These are phyloP conservation scores for Aurantiochytrium sp. DNA, from an alignment of 108 stramenopile species.

Conservation along the genomic window DNA sequence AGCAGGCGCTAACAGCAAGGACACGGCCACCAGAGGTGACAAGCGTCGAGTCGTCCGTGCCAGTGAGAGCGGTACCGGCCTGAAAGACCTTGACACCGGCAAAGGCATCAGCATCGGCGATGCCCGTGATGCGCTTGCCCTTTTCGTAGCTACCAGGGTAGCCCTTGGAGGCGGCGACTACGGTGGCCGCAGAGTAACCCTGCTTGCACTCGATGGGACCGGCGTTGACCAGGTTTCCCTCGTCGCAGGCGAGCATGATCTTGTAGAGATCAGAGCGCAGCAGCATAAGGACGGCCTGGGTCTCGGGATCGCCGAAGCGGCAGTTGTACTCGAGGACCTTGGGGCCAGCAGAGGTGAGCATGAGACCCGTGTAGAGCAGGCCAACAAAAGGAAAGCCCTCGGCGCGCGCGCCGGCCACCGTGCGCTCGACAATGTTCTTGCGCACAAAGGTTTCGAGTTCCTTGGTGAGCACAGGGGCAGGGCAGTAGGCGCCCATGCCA, in stretches of 20 bases:
- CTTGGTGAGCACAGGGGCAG: slow-evolving; percentile 87
- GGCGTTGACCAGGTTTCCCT: slow-evolving; percentile 45
- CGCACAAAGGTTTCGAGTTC: slow-evolving; percentile 66
- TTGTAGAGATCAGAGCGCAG: slow-evolving; percentile 74
- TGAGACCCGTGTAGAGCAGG: slow-evolving; percentile 94
- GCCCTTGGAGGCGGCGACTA: slow-evolving; percentile 87
- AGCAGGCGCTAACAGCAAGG: slow-evolving; percentile 83
- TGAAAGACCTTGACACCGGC: neutral
- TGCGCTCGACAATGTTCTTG: slow-evolving; percentile 76
- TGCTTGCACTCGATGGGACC: slow-evolving; percentile 49
- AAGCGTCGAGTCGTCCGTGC: slow-evolving; percentile 30
- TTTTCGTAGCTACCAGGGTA: slow-evolving; percentile 88
- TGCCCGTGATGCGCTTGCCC: slow-evolving; percentile 79
- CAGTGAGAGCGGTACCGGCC: neutral
- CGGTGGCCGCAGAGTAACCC: slow-evolving; percentile 74
- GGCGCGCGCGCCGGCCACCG: slow-evolving; percentile 86
- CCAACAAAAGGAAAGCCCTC: slow-evolving; percentile 92
- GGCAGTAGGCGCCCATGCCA: slow-evolving; percentile 98
- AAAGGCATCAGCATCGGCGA: slow-evolving; percentile 48
- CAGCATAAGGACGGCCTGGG: slow-evolving; percentile 94
- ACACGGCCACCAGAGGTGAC: slow-evolving; percentile 90
- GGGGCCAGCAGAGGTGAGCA: slow-evolving; percentile 55
- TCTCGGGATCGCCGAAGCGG: slow-evolving; percentile 98
- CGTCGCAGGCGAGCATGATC: slow-evolving; percentile 80
- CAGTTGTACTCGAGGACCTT: slow-evolving; percentile 95